phyloP scores from a whole-genome alignment of 345 rosid genomes.

The Heritiera littoralis region DNA sequence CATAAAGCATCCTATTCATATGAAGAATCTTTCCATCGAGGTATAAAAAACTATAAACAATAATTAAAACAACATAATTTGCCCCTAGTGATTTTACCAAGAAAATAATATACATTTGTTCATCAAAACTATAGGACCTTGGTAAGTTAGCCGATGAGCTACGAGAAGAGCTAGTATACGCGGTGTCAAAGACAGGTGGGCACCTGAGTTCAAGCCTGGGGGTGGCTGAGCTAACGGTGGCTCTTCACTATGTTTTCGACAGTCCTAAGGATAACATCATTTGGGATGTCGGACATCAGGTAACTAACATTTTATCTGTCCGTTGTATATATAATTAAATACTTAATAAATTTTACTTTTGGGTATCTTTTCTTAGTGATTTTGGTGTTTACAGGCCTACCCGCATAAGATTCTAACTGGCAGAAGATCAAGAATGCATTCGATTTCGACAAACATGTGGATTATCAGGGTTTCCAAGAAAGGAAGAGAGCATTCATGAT shows the following conservation, averaged over 20 bases:
- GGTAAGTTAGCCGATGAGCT: conserved; percentile 39
- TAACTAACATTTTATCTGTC: neutral
- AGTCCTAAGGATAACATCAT: conserved; percentile 50
- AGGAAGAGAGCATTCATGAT: conserved; percentile 49
- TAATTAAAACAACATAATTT: neutral
- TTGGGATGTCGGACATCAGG: conserved; percentile 72
- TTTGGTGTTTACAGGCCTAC: conserved; percentile 34
- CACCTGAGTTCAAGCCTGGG: conserved; percentile 55
- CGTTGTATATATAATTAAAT: too few relatives aligned
- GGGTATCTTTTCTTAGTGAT: neutral
- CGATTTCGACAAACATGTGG: conserved; percentile 51
- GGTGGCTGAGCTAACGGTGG: conserved; percentile 52
- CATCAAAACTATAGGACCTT: conserved; percentile 37
- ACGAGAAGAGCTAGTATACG: conserved; percentile 44
- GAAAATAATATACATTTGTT: neutral
- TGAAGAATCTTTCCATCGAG: conserved; percentile 44
- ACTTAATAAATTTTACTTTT: neutral
- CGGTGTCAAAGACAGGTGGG: conserved; percentile 55
- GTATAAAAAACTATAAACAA: conserved; percentile 18
- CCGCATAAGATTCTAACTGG: conserved; percentile 52
- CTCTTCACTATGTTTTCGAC: conserved; percentile 55
- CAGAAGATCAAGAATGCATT: conserved; percentile 46
- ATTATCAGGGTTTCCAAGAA: conserved; percentile 50
- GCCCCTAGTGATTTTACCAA: neutral
- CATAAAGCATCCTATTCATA: conserved; percentile 40